Percentiles rank a stretch among this genome's conserved stretches.
phyloP scores from a whole-genome alignment of 1,139 yeast genomes.

The Barnettozyma hawaiiensis region DNA sequence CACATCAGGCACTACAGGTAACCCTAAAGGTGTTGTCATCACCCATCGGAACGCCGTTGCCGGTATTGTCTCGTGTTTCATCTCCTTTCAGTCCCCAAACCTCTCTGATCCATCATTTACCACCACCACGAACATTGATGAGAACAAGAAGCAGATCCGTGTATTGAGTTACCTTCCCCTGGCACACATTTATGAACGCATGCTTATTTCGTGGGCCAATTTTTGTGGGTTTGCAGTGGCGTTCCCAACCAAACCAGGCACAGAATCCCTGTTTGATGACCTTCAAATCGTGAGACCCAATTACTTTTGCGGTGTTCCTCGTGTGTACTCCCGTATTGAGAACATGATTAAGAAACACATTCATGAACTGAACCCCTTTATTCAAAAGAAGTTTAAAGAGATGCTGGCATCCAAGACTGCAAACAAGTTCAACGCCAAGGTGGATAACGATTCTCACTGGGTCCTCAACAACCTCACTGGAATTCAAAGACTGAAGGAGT shows the following conservation, averaged over 20 bases:
- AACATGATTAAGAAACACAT: conserved; percentile 29
- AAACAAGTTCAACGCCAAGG: conserved; percentile 1
- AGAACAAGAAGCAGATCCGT: conserved; percentile 11
- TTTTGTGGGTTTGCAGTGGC: conserved; percentile 29
- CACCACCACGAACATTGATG: conserved; percentile 12
- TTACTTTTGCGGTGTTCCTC: conserved; percentile 49
- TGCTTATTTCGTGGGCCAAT: conserved; percentile 14
- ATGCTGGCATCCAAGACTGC: conserved; percentile 6
- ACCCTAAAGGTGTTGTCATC: conserved; percentile 38
- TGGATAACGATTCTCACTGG: conserved; percentile 7
- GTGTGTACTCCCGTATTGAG: conserved; percentile 53
- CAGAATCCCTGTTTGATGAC: conserved; percentile 41
- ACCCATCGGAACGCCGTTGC: conserved; percentile 33
- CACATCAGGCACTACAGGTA: conserved; percentile 39
- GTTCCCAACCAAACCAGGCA: conserved; percentile 32
- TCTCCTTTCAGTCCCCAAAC: conserved; percentile 11
- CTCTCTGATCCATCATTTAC: conserved; percentile 2
- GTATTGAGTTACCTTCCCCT: conserved; percentile 35
- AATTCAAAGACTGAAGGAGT: conserved; percentile 6
- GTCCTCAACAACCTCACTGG: conserved; percentile 3
- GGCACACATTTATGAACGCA: conserved; percentile 42
- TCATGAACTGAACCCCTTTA: conserved; percentile 2
- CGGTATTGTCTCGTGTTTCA: conserved; percentile 23
- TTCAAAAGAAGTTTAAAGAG: conserved; percentile 7
- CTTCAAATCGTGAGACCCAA: conserved; percentile 44